These are phyloP conservation scores for Venturia pyrina DNA, from an alignment of 2,329 filamentous ascomycete genomes.

Conservation along the genomic window DNA sequence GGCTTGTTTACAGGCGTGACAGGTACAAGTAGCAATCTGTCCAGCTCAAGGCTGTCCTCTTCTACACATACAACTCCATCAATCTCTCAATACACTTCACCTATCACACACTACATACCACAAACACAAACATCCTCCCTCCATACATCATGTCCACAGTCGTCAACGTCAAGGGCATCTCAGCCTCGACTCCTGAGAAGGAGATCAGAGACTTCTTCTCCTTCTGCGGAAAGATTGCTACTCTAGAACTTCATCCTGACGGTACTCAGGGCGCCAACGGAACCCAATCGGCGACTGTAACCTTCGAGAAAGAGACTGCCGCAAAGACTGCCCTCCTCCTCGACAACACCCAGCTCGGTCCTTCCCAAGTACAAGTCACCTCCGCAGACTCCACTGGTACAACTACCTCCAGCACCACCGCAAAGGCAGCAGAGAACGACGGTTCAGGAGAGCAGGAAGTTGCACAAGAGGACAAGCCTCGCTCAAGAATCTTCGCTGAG, in stretches of 20 bases:
- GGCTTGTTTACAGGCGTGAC: background rate
- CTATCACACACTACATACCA: background rate
- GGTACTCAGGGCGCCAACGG: conserved; percentile 16
- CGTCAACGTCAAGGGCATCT: conserved; percentile 75
- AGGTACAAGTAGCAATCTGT: background rate
- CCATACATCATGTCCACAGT: background rate
- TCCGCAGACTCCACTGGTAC: conserved; percentile 50
- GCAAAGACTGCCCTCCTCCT: conserved; percentile 94
- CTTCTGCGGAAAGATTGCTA: conserved; percentile 88
- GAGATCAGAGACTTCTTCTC: conserved; percentile 96
- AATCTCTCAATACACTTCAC: background rate
- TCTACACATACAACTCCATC: background rate
- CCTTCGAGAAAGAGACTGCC: conserved; percentile 92
- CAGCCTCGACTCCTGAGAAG: conserved; percentile 69
- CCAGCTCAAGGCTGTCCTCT: background rate
- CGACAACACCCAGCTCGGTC: conserved; percentile 89
- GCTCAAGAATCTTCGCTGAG: conserved; percentile 85
- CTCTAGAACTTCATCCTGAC: conserved; percentile 60
- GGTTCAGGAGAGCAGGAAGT: conserved; percentile 48
- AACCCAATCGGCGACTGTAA: conserved; percentile 78
- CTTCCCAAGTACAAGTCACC: conserved; percentile 65
- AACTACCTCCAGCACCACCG: conserved; percentile 30
- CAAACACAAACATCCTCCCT: background rate
- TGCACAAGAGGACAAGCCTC: conserved; percentile 93
- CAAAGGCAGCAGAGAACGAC: conserved; percentile 39